Base-by-base conservation (phyloP, 352 stramenopile genomes). In the Phytopythium oedochilum region DNA sequence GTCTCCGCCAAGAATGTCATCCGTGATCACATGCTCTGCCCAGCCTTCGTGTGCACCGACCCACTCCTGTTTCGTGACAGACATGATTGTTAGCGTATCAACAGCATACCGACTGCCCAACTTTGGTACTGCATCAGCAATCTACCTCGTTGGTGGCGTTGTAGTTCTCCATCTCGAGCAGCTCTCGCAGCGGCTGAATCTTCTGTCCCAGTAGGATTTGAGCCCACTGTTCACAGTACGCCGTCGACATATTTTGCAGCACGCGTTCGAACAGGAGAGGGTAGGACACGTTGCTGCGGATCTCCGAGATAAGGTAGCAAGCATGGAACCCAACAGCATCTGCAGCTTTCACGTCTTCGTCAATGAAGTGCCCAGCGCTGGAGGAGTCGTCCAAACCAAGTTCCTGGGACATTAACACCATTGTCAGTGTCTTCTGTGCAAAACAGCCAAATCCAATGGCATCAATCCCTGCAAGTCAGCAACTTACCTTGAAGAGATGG, bases 171-270 rank as follows among this genome's bases (percentile, higher is more conserved):
- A 80, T 74, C 23, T 75, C 64, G 23, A 91, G 64, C 34, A 86
- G 59, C 36, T 83, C 73, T 6, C 72, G 71, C 35, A 94, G 62
- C 11, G 81, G 79, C 12, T 78, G 61, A 50, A 94, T 89, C 48
- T 89, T 87, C 40, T 83, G 60, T 18, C 72, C 31, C 14, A 92
- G 54, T 22, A 89, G 54, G 10, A 68, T 68, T 11, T 61, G 57
- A 51, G 83, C 77, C 83, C 83, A 94, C 18, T 66, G 50, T 35
- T 92, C 77, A 25, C 81, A 92, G 50, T 92, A 92, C 40, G 68
- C 78, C 26, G 68, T 68, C 6, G 79, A 86, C 1, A 94, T 56
- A 12, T 64, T 59, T 36, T 74, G 61, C 2, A 94, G 57, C 17
- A 86, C 64, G 22, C 59, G 70, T 3, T 81, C 73, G 48, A 92